Evolutionary conservation across 768 basidiomycete species (phyloP).

Genomic region (Serpula lacrymans): DNA sequence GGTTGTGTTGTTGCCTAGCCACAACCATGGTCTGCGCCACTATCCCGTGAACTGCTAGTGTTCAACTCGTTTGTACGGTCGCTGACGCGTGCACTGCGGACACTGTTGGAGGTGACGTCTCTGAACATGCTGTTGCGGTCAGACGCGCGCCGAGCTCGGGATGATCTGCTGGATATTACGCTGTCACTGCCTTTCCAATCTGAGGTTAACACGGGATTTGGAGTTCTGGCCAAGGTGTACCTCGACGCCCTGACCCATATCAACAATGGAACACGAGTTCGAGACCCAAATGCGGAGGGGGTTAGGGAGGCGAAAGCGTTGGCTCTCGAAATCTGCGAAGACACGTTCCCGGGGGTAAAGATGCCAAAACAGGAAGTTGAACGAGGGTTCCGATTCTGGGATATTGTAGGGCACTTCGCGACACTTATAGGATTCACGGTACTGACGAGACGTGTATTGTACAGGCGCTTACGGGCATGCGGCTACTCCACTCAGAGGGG

Average conservation of each 20-base stretch:
- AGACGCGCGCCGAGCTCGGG: conserved; percentile 82
- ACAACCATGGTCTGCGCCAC: conserved; percentile 91
- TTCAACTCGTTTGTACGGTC: conserved; percentile 98
- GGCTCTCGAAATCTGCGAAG: conserved; percentile 90
- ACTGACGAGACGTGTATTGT: conserved; percentile 20
- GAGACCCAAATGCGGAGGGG: conserved; percentile 72
- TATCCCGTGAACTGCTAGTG: conserved; percentile 93
- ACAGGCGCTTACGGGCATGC: conserved; percentile 84
- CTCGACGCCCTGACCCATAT: conserved; percentile 89
- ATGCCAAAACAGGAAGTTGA: conserved; percentile 85
- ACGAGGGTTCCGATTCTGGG: conserved; percentile 98
- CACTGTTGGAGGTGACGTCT: conserved; percentile 85
- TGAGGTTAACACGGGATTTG: conserved; percentile 97
- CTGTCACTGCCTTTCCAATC: conserved; percentile 92
- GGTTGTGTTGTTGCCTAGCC: conserved; percentile 43
- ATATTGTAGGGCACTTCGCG: conserved; percentile 65
- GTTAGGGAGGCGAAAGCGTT: conserved; percentile 80
- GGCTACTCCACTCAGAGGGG: conserved; percentile 81
- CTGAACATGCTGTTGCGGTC: conserved; percentile 90
- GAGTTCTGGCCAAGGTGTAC: conserved; percentile 95
- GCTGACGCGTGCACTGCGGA: conserved; percentile 84
- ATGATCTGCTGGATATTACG: conserved; percentile 90
- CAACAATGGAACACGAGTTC: conserved; percentile 74
- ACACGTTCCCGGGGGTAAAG: conserved; percentile 93
- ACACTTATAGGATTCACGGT: conserved; percentile 8